A percentile compares a stretch with the other conserved stretches of the same genome.
These are phyloP conservation scores for Nigrospora sphaerica DNA, from an alignment of 2,329 filamentous ascomycete genomes.

Conservation along the genomic window DNA sequence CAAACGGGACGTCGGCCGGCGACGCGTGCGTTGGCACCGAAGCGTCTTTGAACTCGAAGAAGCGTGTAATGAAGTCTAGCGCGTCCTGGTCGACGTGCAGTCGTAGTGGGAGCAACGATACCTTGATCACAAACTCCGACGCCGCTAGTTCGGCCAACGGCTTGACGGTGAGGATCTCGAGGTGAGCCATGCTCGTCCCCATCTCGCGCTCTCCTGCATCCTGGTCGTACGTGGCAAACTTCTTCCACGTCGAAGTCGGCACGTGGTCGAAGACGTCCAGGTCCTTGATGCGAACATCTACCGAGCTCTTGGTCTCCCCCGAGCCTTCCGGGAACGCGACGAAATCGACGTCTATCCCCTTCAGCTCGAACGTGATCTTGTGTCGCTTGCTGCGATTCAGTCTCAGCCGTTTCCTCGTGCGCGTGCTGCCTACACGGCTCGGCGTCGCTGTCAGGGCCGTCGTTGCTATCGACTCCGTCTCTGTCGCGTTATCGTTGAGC, in stretches of 20 bases:
- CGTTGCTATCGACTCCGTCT: conserved; percentile 83
- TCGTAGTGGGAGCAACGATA: conserved; percentile 72
- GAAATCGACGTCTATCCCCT: conserved; percentile 75
- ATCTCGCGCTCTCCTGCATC: conserved; percentile 82
- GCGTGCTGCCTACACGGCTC: conserved; percentile 33
- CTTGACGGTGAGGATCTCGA: conserved; percentile 82
- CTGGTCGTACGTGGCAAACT: conserved; percentile 90
- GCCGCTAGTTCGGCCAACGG: conserved; percentile 79
- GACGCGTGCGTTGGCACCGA: conserved; percentile 44
- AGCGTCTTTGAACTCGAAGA: conserved; percentile 96
- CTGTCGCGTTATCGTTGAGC: conserved; percentile 77
- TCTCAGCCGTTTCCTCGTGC: conserved; percentile 55
- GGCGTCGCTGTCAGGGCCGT: conserved; percentile 59
- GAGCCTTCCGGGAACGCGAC: conserved; percentile 69
- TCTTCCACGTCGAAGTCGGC: conserved; percentile 94
- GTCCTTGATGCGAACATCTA: conserved; percentile 75
- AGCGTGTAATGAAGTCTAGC: conserved; percentile 91
- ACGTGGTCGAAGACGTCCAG: conserved; percentile 92
- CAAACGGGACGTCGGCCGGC: conserved; percentile 70
- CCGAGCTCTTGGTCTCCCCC: conserved; percentile 78
- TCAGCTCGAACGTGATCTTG: conserved; percentile 92
- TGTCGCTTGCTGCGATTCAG: conserved; percentile 82
- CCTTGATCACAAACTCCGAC: conserved; percentile 80
- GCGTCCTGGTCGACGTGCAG: conserved; percentile 97
- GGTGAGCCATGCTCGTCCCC: conserved; percentile 80